These are phyloP conservation scores for Chlorella sp. DNA, from an alignment of 139 green algal genomes.

Conservation along the genomic window DNA sequence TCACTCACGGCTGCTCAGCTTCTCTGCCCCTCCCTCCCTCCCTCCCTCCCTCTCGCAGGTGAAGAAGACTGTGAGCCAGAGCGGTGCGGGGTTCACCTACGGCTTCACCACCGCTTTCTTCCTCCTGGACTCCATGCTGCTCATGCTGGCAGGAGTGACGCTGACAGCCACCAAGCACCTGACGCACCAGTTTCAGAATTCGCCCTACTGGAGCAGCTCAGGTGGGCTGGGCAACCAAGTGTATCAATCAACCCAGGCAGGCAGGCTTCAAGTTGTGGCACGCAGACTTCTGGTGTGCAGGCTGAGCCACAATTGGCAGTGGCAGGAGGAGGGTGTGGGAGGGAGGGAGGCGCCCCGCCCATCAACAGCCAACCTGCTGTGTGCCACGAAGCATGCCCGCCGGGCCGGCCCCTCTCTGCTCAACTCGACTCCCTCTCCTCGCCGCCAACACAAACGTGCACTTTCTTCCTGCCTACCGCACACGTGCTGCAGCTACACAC, in stretches of 20 bases:
- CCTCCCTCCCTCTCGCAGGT: not conserved
- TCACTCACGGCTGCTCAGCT: too few species aligned
- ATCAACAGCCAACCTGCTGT: too few species aligned
- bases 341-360: too few species aligned
- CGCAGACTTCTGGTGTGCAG: too few species aligned
- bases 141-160: slow-evolving; percentile 12
- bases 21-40: too few species aligned
- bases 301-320: too few species aligned
- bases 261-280: too few species aligned
- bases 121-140: slow-evolving; percentile 1
- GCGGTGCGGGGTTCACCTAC: not conserved
- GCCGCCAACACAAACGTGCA: too few species aligned
- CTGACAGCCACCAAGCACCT: slow-evolving; percentile 34
- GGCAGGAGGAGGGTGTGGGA: not conserved
- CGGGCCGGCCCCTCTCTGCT: too few species aligned
- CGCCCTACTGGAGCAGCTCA: not conserved
- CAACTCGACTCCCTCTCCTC: too few species aligned
- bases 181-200: not conserved
- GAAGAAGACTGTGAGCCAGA: not conserved
- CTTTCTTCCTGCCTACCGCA: too few species aligned
- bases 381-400: too few species aligned
- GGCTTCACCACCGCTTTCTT: slow-evolving; percentile 2
- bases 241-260: not conserved
- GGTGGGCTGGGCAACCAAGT: not conserved
- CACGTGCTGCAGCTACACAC: slow-evolving; percentile 17